Evolutionary conservation across 2,329 filamentous ascomycete genomes (phyloP).

Genomic region (Aspergillus arachidicola): DNA sequence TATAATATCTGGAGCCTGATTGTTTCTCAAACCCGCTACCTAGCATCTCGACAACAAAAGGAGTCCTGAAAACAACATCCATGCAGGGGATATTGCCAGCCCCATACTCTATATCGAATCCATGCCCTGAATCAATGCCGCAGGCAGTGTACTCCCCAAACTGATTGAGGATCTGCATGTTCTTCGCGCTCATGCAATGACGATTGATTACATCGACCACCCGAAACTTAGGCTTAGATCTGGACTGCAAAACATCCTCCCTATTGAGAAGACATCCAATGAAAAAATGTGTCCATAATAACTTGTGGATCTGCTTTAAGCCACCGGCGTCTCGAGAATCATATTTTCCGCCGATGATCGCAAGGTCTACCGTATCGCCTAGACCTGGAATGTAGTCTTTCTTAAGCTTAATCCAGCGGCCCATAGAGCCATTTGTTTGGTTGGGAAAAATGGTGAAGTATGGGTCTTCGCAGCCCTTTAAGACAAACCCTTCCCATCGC

Average conservation of each 20-base stretch:
- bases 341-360: conserved; percentile 74
- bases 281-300: conserved; percentile 80
- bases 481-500: conserved; percentile 74
- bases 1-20: conserved; percentile 69
- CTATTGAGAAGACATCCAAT: conserved; percentile 76
- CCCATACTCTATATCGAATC: conserved; percentile 53
- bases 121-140: conserved; percentile 34
- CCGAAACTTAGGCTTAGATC: conserved; percentile 61
- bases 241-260: conserved; percentile 56
- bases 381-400: conserved; percentile 79
- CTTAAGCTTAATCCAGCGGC: conserved; percentile 77
- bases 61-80: conserved; percentile 63
- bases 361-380: conserved; percentile 82
- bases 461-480: conserved; percentile 74
- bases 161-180: conserved; percentile 55
- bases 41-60: conserved; percentile 77
- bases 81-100: conserved; percentile 39
- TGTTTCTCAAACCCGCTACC: conserved; percentile 79
- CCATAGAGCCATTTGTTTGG: conserved; percentile 31
- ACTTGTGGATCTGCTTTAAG: conserved; percentile 51
- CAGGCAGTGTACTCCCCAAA: conserved; percentile 50
- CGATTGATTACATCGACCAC: conserved; percentile 65
- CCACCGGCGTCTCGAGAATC: conserved; percentile 64
- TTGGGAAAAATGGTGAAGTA: conserved; percentile 65
- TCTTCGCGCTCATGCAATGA: conserved; percentile 51